Percentiles rank a stretch among this genome's conserved stretches.
These are phyloP conservation scores for Komagataella populi DNA, from an alignment of 805 yeast species.

Conservation along the genomic window DNA sequence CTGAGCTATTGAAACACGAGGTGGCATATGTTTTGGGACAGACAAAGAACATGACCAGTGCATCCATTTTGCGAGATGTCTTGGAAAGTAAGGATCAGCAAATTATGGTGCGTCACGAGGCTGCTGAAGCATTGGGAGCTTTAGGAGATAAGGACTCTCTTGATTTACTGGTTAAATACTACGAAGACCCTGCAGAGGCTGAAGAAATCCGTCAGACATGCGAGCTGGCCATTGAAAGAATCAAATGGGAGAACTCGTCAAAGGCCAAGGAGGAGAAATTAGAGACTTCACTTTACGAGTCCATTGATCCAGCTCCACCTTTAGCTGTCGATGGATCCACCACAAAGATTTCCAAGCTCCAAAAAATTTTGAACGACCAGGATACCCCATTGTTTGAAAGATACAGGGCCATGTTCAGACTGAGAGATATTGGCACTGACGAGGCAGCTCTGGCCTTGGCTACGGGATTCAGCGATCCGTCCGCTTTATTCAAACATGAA, in stretches of 20 bases:
- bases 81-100: slow-evolving; percentile 57
- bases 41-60: slow-evolving; percentile 71
- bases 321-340: slow-evolving; percentile 39
- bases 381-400: slow-evolving; percentile 74
- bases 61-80: slow-evolving; percentile 62
- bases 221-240: slow-evolving; percentile 91
- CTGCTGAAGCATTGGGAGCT: slow-evolving; percentile 98
- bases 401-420: slow-evolving; percentile 96
- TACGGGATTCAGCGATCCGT: slow-evolving; percentile 75
- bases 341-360: slow-evolving; percentile 50
- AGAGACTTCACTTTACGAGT: slow-evolving; percentile 65
- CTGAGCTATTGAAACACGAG: slow-evolving; percentile 92
- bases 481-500: slow-evolving; percentile 94
- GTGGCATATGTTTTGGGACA: slow-evolving; percentile 97
- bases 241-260: slow-evolving; percentile 79
- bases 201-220: slow-evolving; percentile 93
- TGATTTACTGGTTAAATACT: slow-evolving; percentile 48
- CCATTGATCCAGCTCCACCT: slow-evolving; percentile 98
- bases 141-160: slow-evolving; percentile 71
- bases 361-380: slow-evolving; percentile 62
- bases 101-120: slow-evolving; percentile 97
- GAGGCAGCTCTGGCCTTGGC: slow-evolving; percentile 92
- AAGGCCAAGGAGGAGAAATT: slow-evolving; percentile 51
- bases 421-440: slow-evolving; percentile 86
- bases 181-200: slow-evolving; percentile 51